A percentile compares a stretch with the other conserved stretches of the same genome.
These are phyloP conservation scores for Suillus bovinus DNA, from an alignment of 768 basidiomycete species.

Conservation along the genomic window DNA sequence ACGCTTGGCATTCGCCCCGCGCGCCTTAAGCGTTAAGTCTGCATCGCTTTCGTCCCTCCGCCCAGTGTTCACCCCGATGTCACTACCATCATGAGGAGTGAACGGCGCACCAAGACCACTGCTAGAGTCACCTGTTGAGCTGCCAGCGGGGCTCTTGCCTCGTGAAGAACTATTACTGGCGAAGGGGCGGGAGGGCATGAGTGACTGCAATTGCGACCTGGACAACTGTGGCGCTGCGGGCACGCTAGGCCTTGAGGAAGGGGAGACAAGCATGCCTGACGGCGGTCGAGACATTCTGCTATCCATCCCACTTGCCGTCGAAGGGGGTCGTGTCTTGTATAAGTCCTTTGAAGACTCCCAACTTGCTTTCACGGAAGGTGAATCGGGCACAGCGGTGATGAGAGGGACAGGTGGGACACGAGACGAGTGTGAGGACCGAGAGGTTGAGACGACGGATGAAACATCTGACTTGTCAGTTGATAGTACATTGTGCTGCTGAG, in stretches of 20 bases:
- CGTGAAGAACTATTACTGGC: conserved; percentile 36
- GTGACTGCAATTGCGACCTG: conserved; percentile 19
- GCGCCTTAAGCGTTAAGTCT: conserved; percentile 30
- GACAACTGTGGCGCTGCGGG: conserved; percentile 16
- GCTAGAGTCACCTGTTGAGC: conserved; percentile 85
- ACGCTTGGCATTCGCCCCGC: conserved; percentile 46
- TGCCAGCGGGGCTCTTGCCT: conserved; percentile 69
- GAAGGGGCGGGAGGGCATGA: conserved; percentile 56
- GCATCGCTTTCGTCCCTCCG: conserved; percentile 24
- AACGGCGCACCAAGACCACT: conserved; percentile 66
- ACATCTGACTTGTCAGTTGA: conserved; percentile 30
- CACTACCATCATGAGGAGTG: conserved; percentile 81
- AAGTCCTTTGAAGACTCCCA: conserved; percentile 6
- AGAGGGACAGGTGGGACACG: conserved; percentile 32
- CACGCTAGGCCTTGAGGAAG: conserved; percentile 14
- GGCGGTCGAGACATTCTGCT: conserved; percentile 15
- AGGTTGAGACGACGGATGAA: conserved; percentile 24
- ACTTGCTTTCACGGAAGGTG: conserved; percentile 31
- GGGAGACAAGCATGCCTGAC: conserved; percentile 13
- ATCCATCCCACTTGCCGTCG: conserved; percentile 14
- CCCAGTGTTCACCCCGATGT: conserved; percentile 35
- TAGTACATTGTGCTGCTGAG: background rate
- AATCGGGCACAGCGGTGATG: conserved; percentile 32
- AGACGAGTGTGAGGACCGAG: conserved; percentile 25
- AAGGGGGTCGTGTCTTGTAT: conserved; percentile 16